phyloP scores from a whole-genome alignment of 306 rosid species.

The Styphnolobium japonicum region DNA sequence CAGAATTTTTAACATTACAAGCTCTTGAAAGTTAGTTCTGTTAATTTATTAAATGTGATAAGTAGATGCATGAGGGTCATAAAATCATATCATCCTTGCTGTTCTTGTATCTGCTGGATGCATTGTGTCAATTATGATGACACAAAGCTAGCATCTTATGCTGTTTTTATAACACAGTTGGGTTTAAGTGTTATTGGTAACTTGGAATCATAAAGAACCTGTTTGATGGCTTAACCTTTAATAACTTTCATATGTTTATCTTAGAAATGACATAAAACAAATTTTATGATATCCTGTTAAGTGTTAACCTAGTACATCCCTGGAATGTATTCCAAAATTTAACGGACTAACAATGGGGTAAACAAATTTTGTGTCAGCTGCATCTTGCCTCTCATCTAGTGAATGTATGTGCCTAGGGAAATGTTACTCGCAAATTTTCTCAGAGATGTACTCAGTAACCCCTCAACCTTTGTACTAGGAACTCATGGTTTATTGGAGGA shows the following conservation, averaged over 20 bases:
- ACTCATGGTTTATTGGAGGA: background rate
- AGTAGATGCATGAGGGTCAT: background rate
- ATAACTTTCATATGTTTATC: background rate
- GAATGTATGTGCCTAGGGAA: background rate
- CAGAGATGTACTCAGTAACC: background rate
- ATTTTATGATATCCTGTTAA: slow-evolving; percentile 8
- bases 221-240: background rate
- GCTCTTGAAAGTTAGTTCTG: slow-evolving; percentile 10
- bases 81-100: background rate
- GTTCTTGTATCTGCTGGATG: slow-evolving; percentile 6
- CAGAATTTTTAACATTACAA: background rate
- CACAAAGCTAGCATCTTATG: background rate
- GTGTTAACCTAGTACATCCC: background rate
- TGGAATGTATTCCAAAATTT: background rate
- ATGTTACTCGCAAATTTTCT: slow-evolving; percentile 15
- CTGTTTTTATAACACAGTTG: background rate
- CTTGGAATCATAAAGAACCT: slow-evolving; percentile 14
- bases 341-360: slow-evolving; percentile 2
- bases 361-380: background rate
- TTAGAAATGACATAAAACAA: background rate
- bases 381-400: slow-evolving; percentile 5
- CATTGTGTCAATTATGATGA: background rate
- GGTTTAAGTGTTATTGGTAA: background rate
- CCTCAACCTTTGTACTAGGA: background rate
- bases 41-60: background rate